These are phyloP conservation scores for Circinella minor DNA, from an alignment of 371 early-diverging fungal genomes.

Conservation along the genomic window DNA sequence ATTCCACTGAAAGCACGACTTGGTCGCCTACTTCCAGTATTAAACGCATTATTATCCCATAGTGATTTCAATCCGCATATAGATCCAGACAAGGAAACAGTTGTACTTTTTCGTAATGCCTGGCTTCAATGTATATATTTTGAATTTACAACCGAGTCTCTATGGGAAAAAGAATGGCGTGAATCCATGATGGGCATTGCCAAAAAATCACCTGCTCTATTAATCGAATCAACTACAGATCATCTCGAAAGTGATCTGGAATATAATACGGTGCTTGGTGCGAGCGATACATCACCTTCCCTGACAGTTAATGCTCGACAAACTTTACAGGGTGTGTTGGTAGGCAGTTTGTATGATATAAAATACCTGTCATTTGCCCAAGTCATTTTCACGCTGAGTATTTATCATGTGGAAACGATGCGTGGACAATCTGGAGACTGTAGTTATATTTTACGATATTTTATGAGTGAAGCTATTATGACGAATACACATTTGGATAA, in stretches of 20 bases:
- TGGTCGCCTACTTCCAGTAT: conserved; percentile 68
- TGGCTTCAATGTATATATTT: conserved; percentile 90
- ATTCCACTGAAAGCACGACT: conserved; percentile 52
- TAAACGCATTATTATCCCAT: conserved; percentile 65
- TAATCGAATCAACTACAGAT: conserved; percentile 73
- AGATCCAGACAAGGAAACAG: conserved; percentile 67
- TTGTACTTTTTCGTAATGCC: conserved; percentile 78
- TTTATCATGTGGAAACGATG: conserved; percentile 87
- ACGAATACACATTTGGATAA: conserved; percentile 65
- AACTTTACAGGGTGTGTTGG: conserved; percentile 34
- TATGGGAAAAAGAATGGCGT: conserved; percentile 80
- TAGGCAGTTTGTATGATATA: conserved; percentile 55
- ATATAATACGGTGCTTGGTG: conserved; percentile 78
- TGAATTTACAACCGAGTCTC: conserved; percentile 74
- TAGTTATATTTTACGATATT: conserved; percentile 77
- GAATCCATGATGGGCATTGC: conserved; percentile 74
- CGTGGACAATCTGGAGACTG: conserved; percentile 74
- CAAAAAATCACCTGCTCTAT: conserved; percentile 83
- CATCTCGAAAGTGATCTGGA: conserved; percentile 90
- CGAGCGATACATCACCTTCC: conserved; percentile 59
- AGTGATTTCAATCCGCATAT: conserved; percentile 65
- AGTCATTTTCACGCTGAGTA: conserved; percentile 80
- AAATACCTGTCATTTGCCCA: conserved; percentile 74
- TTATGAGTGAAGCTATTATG: conserved; percentile 83
- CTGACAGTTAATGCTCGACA: conserved; percentile 30